phyloP scores from a whole-genome alignment of 306 rosid species.

The Astragalus membranaceus region DNA sequence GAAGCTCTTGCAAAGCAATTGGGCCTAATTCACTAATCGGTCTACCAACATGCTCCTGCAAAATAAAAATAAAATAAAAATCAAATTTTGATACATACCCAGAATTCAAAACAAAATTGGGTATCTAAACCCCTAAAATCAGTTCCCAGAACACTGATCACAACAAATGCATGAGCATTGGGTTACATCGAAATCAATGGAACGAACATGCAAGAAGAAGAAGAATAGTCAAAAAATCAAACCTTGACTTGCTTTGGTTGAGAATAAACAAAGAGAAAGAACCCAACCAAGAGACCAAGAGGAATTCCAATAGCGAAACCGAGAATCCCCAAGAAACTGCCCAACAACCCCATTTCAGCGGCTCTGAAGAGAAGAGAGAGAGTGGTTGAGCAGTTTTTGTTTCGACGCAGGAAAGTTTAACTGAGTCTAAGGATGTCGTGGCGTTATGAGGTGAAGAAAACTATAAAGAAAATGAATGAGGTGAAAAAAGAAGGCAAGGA shows the following conservation, averaged over 20 bases:
- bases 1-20: constrained; percentile 56
- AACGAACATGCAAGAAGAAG: background rate
- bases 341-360: constrained; percentile 54
- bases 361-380: background rate
- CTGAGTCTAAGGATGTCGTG: background rate
- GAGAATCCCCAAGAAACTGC: constrained; percentile 54
- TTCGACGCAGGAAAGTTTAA: background rate
- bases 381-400: constrained; percentile 1
- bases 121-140: background rate
- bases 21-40: constrained; percentile 74
- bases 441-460: background rate
- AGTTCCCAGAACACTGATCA: background rate
- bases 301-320: constrained; percentile 82
- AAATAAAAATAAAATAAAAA: background rate
- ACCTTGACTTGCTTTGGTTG: constrained; percentile 61
- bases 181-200: background rate
- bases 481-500: background rate
- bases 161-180: constrained; percentile 7
- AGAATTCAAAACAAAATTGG: background rate
- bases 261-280: constrained; percentile 65
- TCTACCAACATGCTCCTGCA: constrained; percentile 65
- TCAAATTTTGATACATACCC: constrained; percentile 19
- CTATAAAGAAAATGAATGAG: background rate
- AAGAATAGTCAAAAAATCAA: background rate
- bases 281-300: constrained; percentile 75